A percentile compares a stretch with the other conserved stretches of the same genome.
Conservation (phyloP, 2,329 filamentous ascomycete species). For the Beauveria scarabaeidicola region DNA sequence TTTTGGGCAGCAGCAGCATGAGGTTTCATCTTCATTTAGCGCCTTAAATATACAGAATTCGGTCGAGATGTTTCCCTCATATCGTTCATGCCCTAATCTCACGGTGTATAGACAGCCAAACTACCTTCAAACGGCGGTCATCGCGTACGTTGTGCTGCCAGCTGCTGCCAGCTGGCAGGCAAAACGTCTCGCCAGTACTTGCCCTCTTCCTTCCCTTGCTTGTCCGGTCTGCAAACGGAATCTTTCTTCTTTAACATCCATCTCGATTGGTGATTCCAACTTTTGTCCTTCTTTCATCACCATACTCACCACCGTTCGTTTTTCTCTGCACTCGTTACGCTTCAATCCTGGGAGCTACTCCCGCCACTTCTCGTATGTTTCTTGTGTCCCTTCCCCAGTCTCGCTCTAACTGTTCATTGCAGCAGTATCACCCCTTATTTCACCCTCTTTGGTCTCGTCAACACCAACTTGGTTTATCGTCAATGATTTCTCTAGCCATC, state of each 20-base stretch:
- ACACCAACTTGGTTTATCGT: conserved; percentile 3
- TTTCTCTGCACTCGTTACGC: not conserved
- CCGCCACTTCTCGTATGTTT: not conserved
- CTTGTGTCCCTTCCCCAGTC: not conserved
- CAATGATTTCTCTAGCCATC: not conserved
- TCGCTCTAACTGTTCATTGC: not conserved
- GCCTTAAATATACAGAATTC: not conserved
- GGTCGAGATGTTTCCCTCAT: not conserved
- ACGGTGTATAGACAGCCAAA: not conserved
- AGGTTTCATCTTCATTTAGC: not conserved
- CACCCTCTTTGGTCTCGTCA: not conserved
- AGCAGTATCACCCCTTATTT: not conserved
- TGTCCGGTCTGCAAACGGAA: not conserved
- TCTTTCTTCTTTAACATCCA: not conserved
- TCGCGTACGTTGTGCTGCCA: not conserved
- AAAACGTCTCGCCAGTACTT: not conserved
- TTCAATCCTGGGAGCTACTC: not conserved
- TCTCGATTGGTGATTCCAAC: not conserved
- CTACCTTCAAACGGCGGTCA: not conserved
- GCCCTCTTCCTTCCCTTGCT: not conserved
- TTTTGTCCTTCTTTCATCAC: conserved; percentile 1
- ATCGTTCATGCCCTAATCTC: not conserved
- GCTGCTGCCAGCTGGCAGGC: conserved; percentile 11
- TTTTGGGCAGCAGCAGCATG: not conserved
- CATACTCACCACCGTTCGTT: not conserved